A percentile compares a stretch with the other conserved stretches of the same genome.
Conservation (phyloP, 441 rosid genomes). For the Syzygium syzygioides region DNA sequence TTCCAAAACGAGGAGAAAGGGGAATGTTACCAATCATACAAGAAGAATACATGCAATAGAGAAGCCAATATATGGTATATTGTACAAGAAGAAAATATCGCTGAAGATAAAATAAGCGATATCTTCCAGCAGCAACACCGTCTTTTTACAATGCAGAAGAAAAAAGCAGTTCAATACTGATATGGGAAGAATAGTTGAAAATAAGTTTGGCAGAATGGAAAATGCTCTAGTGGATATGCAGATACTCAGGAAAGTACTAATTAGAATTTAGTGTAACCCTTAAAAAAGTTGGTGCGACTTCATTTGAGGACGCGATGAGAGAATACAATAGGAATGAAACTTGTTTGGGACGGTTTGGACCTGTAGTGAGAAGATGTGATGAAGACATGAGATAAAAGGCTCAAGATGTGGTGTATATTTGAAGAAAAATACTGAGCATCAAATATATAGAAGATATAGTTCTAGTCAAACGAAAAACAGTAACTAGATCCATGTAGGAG, state of each 20-base stretch:
- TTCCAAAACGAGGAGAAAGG: background rate
- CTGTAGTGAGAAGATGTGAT: background rate
- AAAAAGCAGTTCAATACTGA: background rate
- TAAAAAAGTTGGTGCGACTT: background rate
- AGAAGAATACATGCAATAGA: background rate
- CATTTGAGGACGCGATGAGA: accelerated
- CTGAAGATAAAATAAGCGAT: background rate
- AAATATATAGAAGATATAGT: background rate
- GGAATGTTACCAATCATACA: background rate
- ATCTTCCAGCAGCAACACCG: background rate
- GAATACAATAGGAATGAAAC: background rate
- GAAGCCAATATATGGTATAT: background rate
- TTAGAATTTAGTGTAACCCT: background rate
- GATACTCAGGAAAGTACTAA: background rate
- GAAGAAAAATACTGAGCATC: background rate
- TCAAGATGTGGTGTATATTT: background rate
- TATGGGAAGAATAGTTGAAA: background rate
- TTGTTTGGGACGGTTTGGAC: background rate
- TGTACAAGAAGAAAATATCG: background rate
- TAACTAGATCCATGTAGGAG: background rate
- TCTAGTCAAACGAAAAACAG: background rate
- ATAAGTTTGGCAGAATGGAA: background rate
- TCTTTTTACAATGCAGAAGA: background rate
- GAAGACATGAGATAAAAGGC: background rate
- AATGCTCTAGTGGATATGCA: background rate